Conservation (phyloP, 2,329 filamentous ascomycete genomes). For the Diplodia sapinea region DNA sequence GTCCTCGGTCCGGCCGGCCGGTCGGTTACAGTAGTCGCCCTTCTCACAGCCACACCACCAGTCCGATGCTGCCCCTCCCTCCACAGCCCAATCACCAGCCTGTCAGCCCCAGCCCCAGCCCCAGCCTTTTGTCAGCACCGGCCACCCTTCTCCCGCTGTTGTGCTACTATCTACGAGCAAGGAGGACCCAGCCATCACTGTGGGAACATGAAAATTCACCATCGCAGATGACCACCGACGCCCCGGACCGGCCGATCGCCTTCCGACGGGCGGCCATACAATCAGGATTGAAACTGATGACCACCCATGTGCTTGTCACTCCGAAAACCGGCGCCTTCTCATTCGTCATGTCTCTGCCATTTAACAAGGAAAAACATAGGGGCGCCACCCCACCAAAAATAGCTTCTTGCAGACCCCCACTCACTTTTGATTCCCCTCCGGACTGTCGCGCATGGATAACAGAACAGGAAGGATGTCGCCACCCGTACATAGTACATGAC, state of each 20-base stretch:
- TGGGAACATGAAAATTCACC: background rate
- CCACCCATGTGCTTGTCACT: background rate
- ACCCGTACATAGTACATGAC: background rate
- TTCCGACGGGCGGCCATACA: background rate
- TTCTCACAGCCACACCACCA: background rate
- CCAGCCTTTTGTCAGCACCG: background rate
- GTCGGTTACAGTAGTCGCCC: background rate
- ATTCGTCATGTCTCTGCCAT: background rate
- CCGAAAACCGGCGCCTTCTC: background rate
- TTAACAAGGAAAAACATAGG: background rate
- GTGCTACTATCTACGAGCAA: background rate
- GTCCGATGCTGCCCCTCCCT: background rate
- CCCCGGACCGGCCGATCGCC: background rate
- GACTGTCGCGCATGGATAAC: slow-evolving; percentile 1
- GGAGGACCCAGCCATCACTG: background rate
- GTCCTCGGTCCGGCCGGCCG: background rate
- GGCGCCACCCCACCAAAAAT: slow-evolving; percentile 1
- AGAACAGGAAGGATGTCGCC: background rate
- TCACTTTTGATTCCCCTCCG: background rate
- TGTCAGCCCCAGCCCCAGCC: background rate
- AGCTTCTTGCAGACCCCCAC: background rate
- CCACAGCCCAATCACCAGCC: background rate
- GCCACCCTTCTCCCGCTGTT: background rate
- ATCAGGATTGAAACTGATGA: background rate
- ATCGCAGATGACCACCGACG: background rate